These are phyloP conservation scores for Arctostaphylos glauca DNA, from an alignment of 148 eudicot species.

Conservation along the genomic window DNA sequence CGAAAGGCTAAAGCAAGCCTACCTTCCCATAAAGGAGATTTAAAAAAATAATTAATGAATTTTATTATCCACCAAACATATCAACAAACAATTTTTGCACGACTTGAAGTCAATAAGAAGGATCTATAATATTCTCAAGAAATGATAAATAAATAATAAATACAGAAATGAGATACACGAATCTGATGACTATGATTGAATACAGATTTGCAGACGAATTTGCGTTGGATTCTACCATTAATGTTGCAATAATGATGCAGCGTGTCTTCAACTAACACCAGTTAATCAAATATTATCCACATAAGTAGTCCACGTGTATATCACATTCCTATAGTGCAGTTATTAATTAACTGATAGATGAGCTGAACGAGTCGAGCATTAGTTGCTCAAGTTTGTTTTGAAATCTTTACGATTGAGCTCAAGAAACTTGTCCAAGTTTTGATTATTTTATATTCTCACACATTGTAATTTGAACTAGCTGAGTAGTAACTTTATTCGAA, in stretches of 20 bases:
- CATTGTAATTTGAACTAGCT: too few species aligned
- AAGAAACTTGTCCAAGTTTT: too few species aligned
- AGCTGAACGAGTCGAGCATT: too few species aligned
- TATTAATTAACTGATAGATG: neutral
- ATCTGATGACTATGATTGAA: neutral
- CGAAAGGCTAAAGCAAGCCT: neutral
- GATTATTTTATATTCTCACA: too few species aligned
- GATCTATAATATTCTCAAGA: neutral
- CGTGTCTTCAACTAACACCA: neutral
- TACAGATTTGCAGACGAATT: neutral
- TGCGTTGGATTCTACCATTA: neutral
- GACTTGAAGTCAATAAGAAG: neutral
- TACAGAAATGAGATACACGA: neutral
- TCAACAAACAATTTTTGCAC: neutral
- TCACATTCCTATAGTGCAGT: neutral
- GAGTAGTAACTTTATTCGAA: too few species aligned
- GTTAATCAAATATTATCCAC: neutral
- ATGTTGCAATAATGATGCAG: neutral
- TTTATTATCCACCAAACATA: neutral
- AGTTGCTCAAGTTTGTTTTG: too few species aligned
- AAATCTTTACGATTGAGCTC: too few species aligned
- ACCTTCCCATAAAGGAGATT: neutral
- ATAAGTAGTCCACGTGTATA: neutral
- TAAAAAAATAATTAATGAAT: neutral
- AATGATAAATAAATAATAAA: neutral